Percentiles rank a stretch among this genome's conserved stretches.
Evolutionary conservation across 352 stramenopile species (phyloP).

Genomic region (Phytophthora chlamydospora): DNA sequence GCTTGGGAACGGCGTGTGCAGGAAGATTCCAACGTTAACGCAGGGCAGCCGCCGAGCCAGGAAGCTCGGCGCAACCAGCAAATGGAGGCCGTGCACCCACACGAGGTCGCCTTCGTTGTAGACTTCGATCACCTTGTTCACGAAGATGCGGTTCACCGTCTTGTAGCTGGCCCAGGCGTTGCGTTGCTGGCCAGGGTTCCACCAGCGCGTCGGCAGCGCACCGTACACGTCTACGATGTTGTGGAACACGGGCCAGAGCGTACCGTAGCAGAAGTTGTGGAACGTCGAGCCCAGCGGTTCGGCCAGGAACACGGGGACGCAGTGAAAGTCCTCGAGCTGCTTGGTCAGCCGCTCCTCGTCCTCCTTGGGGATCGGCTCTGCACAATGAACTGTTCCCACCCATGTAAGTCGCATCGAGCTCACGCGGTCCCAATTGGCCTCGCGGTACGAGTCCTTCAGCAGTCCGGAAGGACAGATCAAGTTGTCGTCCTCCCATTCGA

Average conservation of each 20-base stretch:
- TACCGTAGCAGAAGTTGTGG: conserved; percentile 97
- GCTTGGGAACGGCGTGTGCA: conserved; percentile 99
- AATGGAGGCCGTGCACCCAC: conserved; percentile 98
- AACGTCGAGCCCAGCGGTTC: conserved; percentile 84
- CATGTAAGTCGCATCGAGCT: conserved; percentile 87
- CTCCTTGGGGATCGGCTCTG: conserved; percentile 76
- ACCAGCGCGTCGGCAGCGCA: conserved; percentile 79
- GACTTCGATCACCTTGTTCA: conserved; percentile 93
- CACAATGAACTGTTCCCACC: conserved; percentile 85
- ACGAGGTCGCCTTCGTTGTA: conserved; percentile 94
- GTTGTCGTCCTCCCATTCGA: conserved; percentile 91
- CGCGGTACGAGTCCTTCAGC: conserved; percentile 69
- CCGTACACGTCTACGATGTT: conserved; percentile 98
- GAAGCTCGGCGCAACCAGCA: conserved; percentile 98
- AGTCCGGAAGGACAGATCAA: conserved; percentile 83
- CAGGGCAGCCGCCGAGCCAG: conserved; percentile 91
- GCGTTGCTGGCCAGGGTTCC: conserved; percentile 83
- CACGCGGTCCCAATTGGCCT: conserved; percentile 70
- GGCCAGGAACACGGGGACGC: conserved; percentile 97
- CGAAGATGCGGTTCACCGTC: conserved; percentile 97
- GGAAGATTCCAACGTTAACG: conserved; percentile 97
- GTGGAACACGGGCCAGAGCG: conserved; percentile 98
- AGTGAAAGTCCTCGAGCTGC: conserved; percentile 93
- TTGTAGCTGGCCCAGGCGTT: conserved; percentile 95
- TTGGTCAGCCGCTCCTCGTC: conserved; percentile 79